Evolutionary conservation across 2,329 filamentous ascomycete species (phyloP).

Genomic region (Nigrograna mackinnonii): DNA sequence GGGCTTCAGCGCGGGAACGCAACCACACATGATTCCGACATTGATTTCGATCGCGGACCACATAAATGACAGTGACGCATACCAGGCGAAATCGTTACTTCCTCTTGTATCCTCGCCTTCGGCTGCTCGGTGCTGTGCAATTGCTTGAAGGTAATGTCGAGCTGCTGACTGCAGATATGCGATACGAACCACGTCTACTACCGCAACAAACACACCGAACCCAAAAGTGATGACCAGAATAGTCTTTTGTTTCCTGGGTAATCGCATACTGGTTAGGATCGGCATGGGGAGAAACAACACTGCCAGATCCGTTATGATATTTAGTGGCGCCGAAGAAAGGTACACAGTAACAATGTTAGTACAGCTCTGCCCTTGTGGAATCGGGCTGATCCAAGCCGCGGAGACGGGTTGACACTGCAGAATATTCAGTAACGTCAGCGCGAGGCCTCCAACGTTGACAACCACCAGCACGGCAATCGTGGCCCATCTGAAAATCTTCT

Average conservation of each 20-base stretch:
- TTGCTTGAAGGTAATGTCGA: slow-evolving; percentile 48
- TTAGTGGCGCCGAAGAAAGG: slow-evolving; percentile 80
- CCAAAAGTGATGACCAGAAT: slow-evolving; percentile 86
- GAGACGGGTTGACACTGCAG: slow-evolving; percentile 79
- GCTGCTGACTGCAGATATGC: slow-evolving; percentile 83
- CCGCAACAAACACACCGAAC: slow-evolving; percentile 82
- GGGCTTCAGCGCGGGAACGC: slow-evolving; percentile 90
- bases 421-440: slow-evolving; percentile 83
- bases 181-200: slow-evolving; percentile 87
- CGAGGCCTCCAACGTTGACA: slow-evolving; percentile 77
- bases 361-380: slow-evolving; percentile 54
- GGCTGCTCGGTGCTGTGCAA: slow-evolving; percentile 27
- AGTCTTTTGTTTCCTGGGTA: slow-evolving; percentile 84
- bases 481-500: slow-evolving; percentile 76
- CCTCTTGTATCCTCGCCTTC: slow-evolving; percentile 40
- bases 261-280: slow-evolving; percentile 81
- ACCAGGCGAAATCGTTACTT: slow-evolving; percentile 63
- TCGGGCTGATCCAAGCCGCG: slow-evolving; percentile 66
- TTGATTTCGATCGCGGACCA: slow-evolving; percentile 95
- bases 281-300: slow-evolving; percentile 88
- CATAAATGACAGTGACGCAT: slow-evolving; percentile 84
- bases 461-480: slow-evolving; percentile 78
- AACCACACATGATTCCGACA: slow-evolving; percentile 85
- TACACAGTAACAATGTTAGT: slow-evolving; percentile 67
- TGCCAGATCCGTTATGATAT: slow-evolving; percentile 87